Evolutionary conservation across 208 protist species (phyloP), one percentile per base, ranked within the genome.

Genomic region (Trypanosomatidae sp.): DNA sequence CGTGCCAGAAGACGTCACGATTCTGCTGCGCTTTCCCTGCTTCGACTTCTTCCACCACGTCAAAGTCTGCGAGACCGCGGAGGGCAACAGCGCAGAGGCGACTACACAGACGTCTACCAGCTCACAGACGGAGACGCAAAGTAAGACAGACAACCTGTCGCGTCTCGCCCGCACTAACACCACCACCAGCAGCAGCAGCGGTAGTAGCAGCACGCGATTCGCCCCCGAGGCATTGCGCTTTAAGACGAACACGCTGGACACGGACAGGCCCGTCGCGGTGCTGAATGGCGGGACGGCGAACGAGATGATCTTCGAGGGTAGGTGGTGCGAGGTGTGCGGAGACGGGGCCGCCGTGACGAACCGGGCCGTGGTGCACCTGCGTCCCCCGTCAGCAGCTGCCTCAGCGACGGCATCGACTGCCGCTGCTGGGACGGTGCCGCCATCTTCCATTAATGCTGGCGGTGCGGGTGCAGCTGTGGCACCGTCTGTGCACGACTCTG

Each of bases 21-120:
- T 96, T 6, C 79, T 96, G 9, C 55, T 96, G 22, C 91, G 91
- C 3, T 85, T 96, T 53, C 91, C 91, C 0, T 94, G 81, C 81
- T 89, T 94, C 46, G 91, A 96, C 69, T 94, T 88, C 53, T 96
- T 96, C 69, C 68, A 76, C 0, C 77, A 92, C 55, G 89, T 91
- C 4, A 81, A 88, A 64, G n/a, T 96, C 5, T 96, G 91, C 72
- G 91, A 96, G 66, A 47, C 4, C 17, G 28, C 22, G 36, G 70
- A 10, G 25, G 19, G 33, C 59, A 28, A 25, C 22, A 12, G 28
- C 46, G 36, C 67, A 39, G 9, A 33, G 33, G 28, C 0, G 28
- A 36, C 17, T 65, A 22, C 39, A 22, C 66, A 4, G 9, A 28
- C 17, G 19, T 43, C n/a, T 56, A 25, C 30, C 50, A n/a, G 28